These are phyloP conservation scores for Hypoxylon subgilvum DNA, from an alignment of 495 filamentous ascomycete genomes.

Conservation along the genomic window DNA sequence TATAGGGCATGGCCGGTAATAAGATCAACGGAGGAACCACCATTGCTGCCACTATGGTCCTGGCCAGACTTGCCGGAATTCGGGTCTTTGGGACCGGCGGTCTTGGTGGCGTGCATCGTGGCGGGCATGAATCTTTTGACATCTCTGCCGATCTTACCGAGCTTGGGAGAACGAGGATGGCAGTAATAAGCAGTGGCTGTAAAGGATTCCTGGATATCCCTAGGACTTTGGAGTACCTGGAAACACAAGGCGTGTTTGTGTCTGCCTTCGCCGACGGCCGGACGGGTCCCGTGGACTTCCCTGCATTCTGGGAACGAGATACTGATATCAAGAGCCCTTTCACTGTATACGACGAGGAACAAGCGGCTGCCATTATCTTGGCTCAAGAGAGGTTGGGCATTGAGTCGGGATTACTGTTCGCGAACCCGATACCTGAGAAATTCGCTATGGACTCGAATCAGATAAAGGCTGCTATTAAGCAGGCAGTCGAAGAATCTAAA, in stretches of 20 bases:
- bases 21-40: conserved; percentile 87
- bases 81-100: conserved; percentile 88
- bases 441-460: conserved; percentile 70
- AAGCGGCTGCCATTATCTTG: conserved; percentile 82
- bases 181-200: conserved; percentile 87
- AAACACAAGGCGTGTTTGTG: conserved; percentile 88
- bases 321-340: conserved; percentile 81
- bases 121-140: conserved; percentile 84
- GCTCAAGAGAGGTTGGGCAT: conserved; percentile 66
- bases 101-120: conserved; percentile 90
- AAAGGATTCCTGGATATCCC: conserved; percentile 96
- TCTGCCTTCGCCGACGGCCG: conserved; percentile 86
- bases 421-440: conserved; percentile 81
- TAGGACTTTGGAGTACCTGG: conserved; percentile 88
- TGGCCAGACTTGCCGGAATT: conserved; percentile 87
- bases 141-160: conserved; percentile 95
- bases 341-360: conserved; percentile 71
- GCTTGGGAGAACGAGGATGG: conserved; percentile 86
- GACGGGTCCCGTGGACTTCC: conserved; percentile 71
- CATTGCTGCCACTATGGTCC: conserved; percentile 87
- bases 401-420: conserved; percentile 78
- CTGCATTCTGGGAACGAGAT: conserved; percentile 87
- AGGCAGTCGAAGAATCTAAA: conserved; percentile 74
- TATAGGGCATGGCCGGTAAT: conserved; percentile 66
- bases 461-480: conserved; percentile 75